Evolutionary conservation across 2,329 filamentous ascomycete species (phyloP), one percentile per base, ranked within the genome.

Genomic region (Hymenoscyphus repandus): DNA sequence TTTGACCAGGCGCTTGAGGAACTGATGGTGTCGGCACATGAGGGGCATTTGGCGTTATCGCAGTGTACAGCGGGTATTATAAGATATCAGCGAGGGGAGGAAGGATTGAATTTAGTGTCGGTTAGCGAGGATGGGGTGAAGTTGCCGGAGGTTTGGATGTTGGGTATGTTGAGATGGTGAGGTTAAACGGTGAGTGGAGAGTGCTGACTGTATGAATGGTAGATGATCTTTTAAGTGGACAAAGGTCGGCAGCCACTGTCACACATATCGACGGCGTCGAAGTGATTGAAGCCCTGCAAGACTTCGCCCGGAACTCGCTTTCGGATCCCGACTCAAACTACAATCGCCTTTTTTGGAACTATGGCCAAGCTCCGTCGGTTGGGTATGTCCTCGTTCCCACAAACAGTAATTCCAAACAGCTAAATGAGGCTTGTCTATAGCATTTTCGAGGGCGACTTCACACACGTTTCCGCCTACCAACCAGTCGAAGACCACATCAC

Each of bases 311-410:
- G 22, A 27, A 27, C 22, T 27, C 22, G 22, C n/a, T 20, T 12
- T 31, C 33, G 20, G 51, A 53, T 38, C 51, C 47, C 1, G 51
- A 53, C 40, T 40, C 47, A 3, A 18, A 6, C 34, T 53, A 47
- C 32, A 53, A 53, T 20, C 10, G 5, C 5, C 34, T 37, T 17
- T 13, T 17, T 37, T 13, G 34, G 34, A 13, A 11, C 15, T 13
- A 13, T 37, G 47, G 43, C 17, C 13, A 18, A 12, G 40, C 27
- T 18, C 47, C 44, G 10, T 11, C 6, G n/a, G 15, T 3, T 10
- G 22, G 33, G 36, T 34, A 40, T 13, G 17, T 30, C 33, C 17
- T 15, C 5, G 2, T 15, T 27, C 15, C 30, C 20, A 13, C 18
- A 27, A n/a, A 11, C 17, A 9, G n/a, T 10, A 15, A 12, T 34